Base-by-base conservation (phyloP, 495 filamentous ascomycete genomes). In the Hamigera avellanea region DNA sequence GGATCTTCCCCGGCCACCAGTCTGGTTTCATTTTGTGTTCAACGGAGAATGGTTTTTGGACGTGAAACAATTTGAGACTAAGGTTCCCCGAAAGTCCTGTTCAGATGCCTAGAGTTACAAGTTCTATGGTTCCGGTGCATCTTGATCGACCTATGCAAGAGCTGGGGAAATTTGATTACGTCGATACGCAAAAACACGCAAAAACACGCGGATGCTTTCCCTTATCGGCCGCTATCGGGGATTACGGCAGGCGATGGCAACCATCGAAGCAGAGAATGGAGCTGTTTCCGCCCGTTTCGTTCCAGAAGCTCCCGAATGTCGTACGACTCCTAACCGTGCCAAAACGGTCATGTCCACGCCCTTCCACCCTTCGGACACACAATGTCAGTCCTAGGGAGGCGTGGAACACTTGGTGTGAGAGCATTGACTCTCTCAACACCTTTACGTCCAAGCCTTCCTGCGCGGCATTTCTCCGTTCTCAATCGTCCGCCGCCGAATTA, bases 401-500 rank as follows among this genome's bases (percentile, higher is more conserved):
- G 46, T 19, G 40, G 54, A 35, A 43, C 51, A 25, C 27, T 29
- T n/a, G 30, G 37, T 32, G 42, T 48, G 15, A 49, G 53, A 13
- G 39, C 35, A 32, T 28, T 58, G 23, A 31, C 43, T 18, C 16
- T 27, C 14, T 18, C 37, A 12, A 33, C 27, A 2, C 38, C 43
- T 35, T 6, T 38, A 9, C n/a, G 10, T 18, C 33, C 12, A 29
- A 25, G 3, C 37, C 45, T 35, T 8, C 8, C 17, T 25, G 16
- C 19, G 26, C 57, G 70, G 28, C 40, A 58, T 10, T 93, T 91
- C 68, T 86, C 85, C 25, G 70, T 80, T 39, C 73, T 88, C 44
- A 79, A 80, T 55, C 81, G 88, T 10, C 89, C 88, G 21, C 73
- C 72, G 9, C 61, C 61, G 35, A 64, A 61, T 18, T 98, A 98